Conservation (phyloP, 2,329 filamentous ascomycete genomes). For the Ceratocystis papillata region DNA sequence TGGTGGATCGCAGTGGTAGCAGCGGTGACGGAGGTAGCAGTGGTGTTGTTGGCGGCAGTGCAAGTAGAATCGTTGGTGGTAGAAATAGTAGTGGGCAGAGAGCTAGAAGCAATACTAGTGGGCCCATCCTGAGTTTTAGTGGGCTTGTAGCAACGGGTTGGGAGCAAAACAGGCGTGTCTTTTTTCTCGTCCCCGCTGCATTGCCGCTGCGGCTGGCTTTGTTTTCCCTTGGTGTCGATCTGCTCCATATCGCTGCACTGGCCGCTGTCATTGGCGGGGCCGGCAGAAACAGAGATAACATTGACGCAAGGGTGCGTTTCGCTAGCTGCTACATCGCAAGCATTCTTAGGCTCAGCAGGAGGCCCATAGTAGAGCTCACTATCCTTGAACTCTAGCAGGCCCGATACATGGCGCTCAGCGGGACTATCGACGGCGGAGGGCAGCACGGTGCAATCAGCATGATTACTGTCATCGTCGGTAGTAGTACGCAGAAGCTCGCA, state of each 20-base stretch:
- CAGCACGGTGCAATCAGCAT: background rate
- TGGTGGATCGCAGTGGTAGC: background rate
- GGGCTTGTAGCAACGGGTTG: background rate
- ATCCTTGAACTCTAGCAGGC: background rate
- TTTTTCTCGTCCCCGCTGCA: background rate
- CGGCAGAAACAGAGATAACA: background rate
- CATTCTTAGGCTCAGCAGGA: background rate
- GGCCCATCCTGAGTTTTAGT: background rate
- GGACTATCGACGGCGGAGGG: background rate
- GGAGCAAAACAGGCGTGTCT: background rate
- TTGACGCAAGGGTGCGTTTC: background rate
- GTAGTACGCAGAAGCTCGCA: slow-evolving; percentile 1
- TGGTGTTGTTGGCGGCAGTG: background rate
- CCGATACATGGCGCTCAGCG: background rate
- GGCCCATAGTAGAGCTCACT: slow-evolving; percentile 3
- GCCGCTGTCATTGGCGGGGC: background rate
- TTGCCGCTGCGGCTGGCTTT: background rate
- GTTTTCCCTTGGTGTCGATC: background rate
- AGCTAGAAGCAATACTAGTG: background rate
- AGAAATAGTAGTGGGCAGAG: background rate
- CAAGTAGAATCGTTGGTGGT: background rate
- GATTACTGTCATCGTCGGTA: background rate
- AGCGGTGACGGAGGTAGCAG: background rate
- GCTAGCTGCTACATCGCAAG: background rate
- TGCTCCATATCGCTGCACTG: background rate